Evolutionary conservation across 2,329 filamentous ascomycete species (phyloP), one percentile per base, ranked within the genome.

Genomic region (Pochonia chlamydosporia): DNA sequence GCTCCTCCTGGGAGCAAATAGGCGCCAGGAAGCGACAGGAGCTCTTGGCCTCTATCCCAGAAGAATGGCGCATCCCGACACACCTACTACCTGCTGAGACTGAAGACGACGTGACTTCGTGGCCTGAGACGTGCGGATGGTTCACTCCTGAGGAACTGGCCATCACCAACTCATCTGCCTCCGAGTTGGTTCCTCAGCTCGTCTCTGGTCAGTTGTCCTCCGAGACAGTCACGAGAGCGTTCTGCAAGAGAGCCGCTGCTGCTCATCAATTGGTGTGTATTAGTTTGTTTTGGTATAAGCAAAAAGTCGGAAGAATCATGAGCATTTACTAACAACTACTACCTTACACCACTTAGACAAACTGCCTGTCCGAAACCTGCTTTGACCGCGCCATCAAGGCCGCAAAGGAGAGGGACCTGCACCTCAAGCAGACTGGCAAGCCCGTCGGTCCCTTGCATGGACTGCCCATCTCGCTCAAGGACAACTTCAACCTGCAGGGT

Each of bases 391-490:
- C 77, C 4, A 56, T 83, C 3, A 49, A 59, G 2, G 70, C 66
- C 2, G 81, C 80, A 0, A 60, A 60, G 30, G 55, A 63, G 3
- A 64, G 76, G 2, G 81, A 85, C 55, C 65, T 67, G n/a, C 63
- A 79, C 49, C 53, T 79, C 2, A 62, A 64, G n/a, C 55, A 56
- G 26, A 74, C 72, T 1, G 71, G 75, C 9, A 64, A 75, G 31
- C 63, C 69, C 0, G 20, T 70, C 1, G 85, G 85, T 0, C 83
- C 84, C 2, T 71, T 89, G 2, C 85, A 89, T 61, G 85, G 60
- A 49, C 68, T 85, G 1, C 81, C 81, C 3, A 63, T 84, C 25
- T 81, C 82, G 0, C 72, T 89, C 40, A 89, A 89, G 57, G 85
- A 89, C 64, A 82, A 84, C 57, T 84, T 87, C 69, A 76, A 86